Evolutionary conservation across 345 rosid genomes (phyloP).

Genomic region (Triadica sebifera): DNA sequence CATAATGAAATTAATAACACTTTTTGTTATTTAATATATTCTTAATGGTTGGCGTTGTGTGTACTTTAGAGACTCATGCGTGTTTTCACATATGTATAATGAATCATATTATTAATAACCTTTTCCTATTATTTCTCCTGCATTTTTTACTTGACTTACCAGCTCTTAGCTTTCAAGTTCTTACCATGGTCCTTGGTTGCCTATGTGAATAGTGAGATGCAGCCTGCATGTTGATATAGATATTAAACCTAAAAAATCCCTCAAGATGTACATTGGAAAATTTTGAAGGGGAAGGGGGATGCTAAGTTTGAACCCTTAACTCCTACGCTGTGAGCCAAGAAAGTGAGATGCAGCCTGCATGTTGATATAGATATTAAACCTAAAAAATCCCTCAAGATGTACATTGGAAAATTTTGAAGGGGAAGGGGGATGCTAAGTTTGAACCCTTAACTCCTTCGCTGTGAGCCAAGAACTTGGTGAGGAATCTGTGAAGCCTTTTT

Average conservation of each 20-base stretch:
- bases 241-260: not conserved
- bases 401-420: too few species aligned
- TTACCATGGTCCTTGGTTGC: not conserved
- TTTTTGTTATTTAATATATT: not conserved
- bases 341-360: not conserved
- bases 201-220: not conserved
- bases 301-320: not conserved
- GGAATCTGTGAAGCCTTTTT: too few species aligned
- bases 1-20: not conserved
- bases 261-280: not conserved
- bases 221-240: not conserved
- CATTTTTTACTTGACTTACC: not conserved
- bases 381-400: not conserved
- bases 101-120: not conserved
- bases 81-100: not conserved
- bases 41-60: not conserved
- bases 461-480: not conserved
- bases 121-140: not conserved
- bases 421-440: not conserved
- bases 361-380: not conserved
- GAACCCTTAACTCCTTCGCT: not conserved
- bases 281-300: not conserved
- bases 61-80: not conserved
- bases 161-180: not conserved
- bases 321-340: not conserved